Conservation (phyloP, 768 basidiomycete genomes). For the Serendipita sp. region DNA sequence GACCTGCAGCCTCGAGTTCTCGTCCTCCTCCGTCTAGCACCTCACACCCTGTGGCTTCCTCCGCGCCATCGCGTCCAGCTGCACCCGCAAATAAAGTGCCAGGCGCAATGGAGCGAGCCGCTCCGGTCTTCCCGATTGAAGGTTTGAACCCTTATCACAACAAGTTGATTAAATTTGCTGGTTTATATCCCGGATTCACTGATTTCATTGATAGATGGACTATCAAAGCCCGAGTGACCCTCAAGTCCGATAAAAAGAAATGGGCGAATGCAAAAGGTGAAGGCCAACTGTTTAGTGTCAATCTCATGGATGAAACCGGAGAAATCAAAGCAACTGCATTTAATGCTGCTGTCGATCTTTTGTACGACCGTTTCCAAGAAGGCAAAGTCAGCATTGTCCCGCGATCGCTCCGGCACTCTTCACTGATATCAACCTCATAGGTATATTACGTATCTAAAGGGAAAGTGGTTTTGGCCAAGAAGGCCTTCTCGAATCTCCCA, state of each 20-base stretch:
- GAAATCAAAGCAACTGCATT: constrained; percentile 86
- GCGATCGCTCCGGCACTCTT: not conserved
- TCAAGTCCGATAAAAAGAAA: constrained; percentile 76
- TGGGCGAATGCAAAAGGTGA: constrained; percentile 85
- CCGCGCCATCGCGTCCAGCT: constrained; percentile 12
- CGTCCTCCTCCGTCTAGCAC: constrained; percentile 15
- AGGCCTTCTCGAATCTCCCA: constrained; percentile 77
- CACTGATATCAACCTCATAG: not conserved
- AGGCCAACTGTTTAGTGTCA: constrained; percentile 86
- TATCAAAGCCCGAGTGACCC: constrained; percentile 83
- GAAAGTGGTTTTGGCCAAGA: constrained; percentile 87
- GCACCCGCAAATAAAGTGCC: constrained; percentile 13
- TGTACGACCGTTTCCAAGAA: constrained; percentile 76
- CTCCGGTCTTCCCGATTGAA: constrained; percentile 67
- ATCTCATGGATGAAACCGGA: constrained; percentile 87
- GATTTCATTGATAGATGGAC: constrained; percentile 41
- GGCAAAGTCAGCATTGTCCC: constrained; percentile 32
- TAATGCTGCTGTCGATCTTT: constrained; percentile 66
- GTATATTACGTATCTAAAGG: constrained; percentile 86
- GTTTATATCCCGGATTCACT: not conserved
- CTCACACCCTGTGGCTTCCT: constrained; percentile 15
- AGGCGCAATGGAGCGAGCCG: constrained; percentile 15
- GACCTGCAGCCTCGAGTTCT: constrained; percentile 19
- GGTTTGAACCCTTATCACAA: constrained; percentile 93
- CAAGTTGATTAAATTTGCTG: constrained; percentile 25